Conservation (phyloP, 2,329 filamentous ascomycete species). For the Trichoderma arundinaceum region DNA sequence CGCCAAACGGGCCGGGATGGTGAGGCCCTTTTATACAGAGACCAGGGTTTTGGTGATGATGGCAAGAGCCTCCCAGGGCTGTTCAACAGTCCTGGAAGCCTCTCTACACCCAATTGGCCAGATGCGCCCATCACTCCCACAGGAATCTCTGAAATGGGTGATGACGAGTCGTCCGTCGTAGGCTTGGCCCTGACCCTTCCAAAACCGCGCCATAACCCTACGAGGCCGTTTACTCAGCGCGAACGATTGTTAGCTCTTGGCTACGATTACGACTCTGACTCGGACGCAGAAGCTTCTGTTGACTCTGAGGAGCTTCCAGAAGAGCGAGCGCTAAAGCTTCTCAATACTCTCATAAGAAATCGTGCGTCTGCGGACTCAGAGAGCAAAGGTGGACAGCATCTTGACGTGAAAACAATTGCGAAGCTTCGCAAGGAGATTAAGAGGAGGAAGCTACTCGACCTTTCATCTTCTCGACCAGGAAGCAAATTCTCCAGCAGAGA, state of each 20-base stretch:
- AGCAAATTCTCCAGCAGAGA: conserved; percentile 9
- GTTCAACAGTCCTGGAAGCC: conserved; percentile 29
- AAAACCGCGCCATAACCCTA: not conserved
- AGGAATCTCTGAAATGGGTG: conserved; percentile 21
- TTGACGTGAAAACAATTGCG: conserved; percentile 25
- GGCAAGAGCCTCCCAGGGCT: conserved; percentile 45
- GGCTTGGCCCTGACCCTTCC: not conserved
- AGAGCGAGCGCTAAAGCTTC: conserved; percentile 19
- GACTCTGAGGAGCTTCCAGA: conserved; percentile 27
- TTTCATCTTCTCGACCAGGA: not conserved
- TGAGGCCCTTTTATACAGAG: conserved; percentile 47
- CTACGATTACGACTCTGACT: conserved; percentile 38
- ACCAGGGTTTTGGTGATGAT: conserved; percentile 44
- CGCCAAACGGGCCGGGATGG: conserved; percentile 40
- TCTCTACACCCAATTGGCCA: conserved; percentile 19
- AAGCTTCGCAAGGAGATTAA: conserved; percentile 31
- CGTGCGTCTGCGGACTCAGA: not conserved
- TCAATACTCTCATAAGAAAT: conserved; percentile 9
- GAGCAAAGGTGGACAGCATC: not conserved
- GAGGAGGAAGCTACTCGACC: conserved; percentile 3
- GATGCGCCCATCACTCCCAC: conserved; percentile 7
- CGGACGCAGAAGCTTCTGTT: conserved; percentile 22
- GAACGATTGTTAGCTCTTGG: conserved; percentile 37
- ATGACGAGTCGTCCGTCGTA: conserved; percentile 25
- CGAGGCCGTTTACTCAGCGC: conserved; percentile 33